Percentiles rank a stretch among this genome's conserved stretches.
Conservation (phyloP, 345 rosid genomes). For the Gossypium ekmanianum region DNA sequence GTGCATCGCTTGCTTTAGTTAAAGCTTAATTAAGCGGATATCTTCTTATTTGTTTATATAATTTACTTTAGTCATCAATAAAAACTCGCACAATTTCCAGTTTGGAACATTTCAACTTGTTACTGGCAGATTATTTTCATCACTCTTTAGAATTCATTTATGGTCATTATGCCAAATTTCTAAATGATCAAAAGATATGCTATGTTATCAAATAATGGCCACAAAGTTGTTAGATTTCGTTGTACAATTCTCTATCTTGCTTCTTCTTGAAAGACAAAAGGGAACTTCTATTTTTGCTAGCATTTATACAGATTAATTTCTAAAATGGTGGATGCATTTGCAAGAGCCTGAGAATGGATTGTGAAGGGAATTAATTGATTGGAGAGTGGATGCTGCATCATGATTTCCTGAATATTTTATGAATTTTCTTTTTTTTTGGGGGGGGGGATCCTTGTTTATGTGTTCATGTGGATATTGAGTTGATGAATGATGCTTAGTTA, state of each 20-base stretch:
- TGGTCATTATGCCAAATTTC: not conserved
- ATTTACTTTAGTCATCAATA: not conserved
- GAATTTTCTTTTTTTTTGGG: not conserved
- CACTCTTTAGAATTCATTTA: not conserved
- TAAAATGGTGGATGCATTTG: not conserved
- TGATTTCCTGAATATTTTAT: not conserved
- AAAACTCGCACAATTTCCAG: not conserved
- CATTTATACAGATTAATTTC: not conserved
- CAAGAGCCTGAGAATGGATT: not conserved
- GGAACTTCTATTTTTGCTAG: not conserved
- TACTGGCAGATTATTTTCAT: not conserved
- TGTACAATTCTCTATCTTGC: not conserved
- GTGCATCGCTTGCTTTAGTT: not conserved
- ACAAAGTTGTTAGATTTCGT: not conserved
- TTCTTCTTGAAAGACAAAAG: not conserved
- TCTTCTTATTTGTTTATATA: no score
- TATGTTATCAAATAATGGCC: not conserved
- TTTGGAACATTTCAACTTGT: not conserved
- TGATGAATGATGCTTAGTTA: not conserved
- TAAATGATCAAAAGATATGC: not conserved
- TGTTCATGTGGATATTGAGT: not conserved
- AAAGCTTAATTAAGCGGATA: no score
- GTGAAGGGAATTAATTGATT: not conserved
- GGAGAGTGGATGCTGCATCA: not conserved
- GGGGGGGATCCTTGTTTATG: no score